A percentile compares a stretch with the other conserved stretches of the same genome.
phyloP scores from a whole-genome alignment of 257 asterid species.

The Cruciata laevipes region DNA sequence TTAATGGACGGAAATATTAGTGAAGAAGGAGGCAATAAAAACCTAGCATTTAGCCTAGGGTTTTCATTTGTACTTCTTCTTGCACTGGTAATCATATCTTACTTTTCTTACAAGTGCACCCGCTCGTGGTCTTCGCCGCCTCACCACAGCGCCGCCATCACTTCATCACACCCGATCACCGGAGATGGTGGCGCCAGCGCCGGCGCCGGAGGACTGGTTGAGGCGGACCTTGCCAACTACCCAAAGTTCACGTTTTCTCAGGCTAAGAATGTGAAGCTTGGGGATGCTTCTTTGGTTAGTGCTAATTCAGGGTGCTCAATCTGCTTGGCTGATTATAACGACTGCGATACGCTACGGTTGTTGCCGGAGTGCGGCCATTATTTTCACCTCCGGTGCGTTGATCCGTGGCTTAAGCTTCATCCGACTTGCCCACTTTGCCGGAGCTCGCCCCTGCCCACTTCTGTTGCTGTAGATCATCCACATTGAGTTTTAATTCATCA shows the following conservation, averaged over 20 bases:
- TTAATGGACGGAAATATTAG: not conserved
- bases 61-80: not conserved
- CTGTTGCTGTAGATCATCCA: not conserved
- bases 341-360: conserved; percentile 40
- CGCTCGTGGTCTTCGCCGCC: not conserved
- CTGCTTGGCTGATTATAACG: conserved; percentile 52
- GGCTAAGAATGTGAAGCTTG: not conserved
- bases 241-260: not conserved
- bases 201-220: not conserved
- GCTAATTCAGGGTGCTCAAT: conserved; percentile 34
- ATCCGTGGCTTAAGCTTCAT: conserved; percentile 50
- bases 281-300: not conserved
- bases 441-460: conserved; percentile 28
- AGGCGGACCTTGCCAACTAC: not conserved
- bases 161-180: not conserved
- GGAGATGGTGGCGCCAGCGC: not conserved
- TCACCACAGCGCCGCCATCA: not conserved
- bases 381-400: conserved; percentile 54
- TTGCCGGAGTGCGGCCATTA: conserved; percentile 53
- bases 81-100: not conserved
- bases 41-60: not conserved
- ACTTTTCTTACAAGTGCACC: conserved; percentile 2
- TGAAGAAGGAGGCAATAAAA: not conserved
- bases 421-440: conserved; percentile 61
- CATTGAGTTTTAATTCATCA: not conserved